A percentile compares a stretch with the other conserved stretches of the same genome.
Conservation (phyloP, 192 early-diverging fungal species). For the Coemansia brasiliensis region DNA sequence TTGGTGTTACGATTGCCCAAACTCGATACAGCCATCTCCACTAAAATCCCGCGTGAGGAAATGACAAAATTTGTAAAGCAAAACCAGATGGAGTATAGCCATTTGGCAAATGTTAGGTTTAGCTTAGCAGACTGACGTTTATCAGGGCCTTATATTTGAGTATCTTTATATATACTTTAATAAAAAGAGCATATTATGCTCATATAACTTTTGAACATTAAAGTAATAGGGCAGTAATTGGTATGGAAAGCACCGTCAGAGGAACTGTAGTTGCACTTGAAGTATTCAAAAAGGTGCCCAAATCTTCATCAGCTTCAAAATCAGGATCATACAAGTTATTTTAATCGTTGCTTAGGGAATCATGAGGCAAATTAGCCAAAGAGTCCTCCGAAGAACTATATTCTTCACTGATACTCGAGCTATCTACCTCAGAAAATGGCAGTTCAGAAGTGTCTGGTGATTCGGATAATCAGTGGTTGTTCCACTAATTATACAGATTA, state of each 20-base stretch:
- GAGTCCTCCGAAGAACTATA: background rate
- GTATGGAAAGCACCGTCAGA: background rate
- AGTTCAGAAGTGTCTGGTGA: background rate
- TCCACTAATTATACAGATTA: no score
- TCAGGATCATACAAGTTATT: background rate
- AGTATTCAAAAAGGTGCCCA: background rate
- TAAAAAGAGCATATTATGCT: background rate
- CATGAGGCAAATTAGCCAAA: background rate
- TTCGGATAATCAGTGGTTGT: no score
- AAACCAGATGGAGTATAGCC: background rate
- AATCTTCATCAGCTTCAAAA: background rate
- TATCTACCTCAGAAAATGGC: background rate
- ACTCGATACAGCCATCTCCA: background rate
- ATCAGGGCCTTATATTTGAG: no score
- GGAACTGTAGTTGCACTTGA: background rate
- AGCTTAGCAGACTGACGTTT: background rate
- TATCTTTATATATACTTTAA: background rate
- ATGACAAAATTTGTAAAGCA: background rate
- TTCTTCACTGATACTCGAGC: background rate
- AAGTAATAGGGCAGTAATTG: background rate
- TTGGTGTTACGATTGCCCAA: background rate
- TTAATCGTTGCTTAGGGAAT: background rate
- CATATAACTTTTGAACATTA: background rate
- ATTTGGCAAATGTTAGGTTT: background rate
- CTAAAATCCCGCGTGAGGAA: background rate